phyloP scores from a whole-genome alignment of 2,329 filamentous ascomycete genomes.

The Ophiosphaerella herpotricha region DNA sequence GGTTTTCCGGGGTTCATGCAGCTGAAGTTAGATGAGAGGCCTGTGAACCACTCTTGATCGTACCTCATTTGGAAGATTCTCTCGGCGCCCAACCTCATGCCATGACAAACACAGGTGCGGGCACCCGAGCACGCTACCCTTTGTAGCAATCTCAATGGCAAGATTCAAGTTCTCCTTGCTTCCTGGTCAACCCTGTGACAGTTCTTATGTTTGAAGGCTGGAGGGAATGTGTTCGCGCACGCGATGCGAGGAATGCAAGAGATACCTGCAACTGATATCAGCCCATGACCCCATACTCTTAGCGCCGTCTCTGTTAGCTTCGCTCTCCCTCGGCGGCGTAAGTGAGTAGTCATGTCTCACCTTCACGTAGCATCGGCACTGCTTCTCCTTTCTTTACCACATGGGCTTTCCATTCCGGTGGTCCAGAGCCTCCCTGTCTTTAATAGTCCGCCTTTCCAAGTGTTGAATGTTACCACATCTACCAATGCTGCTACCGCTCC shows the following conservation, averaged over 20 bases:
- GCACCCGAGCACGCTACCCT: not conserved
- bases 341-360: constrained; percentile 23
- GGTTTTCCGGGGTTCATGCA: not conserved
- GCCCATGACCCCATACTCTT: constrained; percentile 1
- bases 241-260: constrained; percentile 22
- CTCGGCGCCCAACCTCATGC: not conserved
- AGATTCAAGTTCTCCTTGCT: constrained; percentile 11
- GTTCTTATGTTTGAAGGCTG: constrained; percentile 9
- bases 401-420: constrained; percentile 8
- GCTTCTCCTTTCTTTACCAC: constrained; percentile 20
- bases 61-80: constrained; percentile 2
- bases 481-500: not conserved
- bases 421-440: constrained; percentile 9
- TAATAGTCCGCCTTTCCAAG: constrained; percentile 4
- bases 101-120: constrained; percentile 8
- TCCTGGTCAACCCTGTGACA: constrained; percentile 16
- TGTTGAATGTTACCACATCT: constrained; percentile 5
- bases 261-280: constrained; percentile 12
- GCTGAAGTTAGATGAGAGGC: not conserved
- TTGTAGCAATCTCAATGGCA: constrained; percentile 10
- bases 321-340: constrained; percentile 12
- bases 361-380: constrained; percentile 16
- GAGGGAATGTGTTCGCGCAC: constrained; percentile 19
- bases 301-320: constrained; percentile 9
- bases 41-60: not conserved